Evolutionary conservation across 257 asterid genomes (phyloP), one percentile per base, ranked within the genome.

Genomic region (Solanum rostratum): DNA sequence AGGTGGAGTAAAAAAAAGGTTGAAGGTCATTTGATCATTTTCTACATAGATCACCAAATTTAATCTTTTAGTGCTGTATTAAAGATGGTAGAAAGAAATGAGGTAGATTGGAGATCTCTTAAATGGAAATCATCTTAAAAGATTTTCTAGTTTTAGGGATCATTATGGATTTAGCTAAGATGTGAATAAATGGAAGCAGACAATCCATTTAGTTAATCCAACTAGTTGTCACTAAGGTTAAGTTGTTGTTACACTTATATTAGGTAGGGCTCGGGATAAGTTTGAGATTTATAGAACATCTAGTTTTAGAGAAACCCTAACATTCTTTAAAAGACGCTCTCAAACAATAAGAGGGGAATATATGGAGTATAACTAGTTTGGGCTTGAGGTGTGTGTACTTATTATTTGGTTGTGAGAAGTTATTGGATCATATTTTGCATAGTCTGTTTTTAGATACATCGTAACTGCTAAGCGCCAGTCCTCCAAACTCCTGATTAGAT

Each of bases 1-100:
- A 66, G 24, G 94, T 93, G 97, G 27, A 4, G 18, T 20, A 10
- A 20, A 43, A 10, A 20, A 71, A 71, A 71, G 12, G 27, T 12
- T 43, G 37, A 43, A n/a, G 37, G n/a, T 13, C 14, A 2, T 71
- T 43, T 41, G 30, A 71, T 43, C 33, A 71, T n/a, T 43, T 71
- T 71, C 80, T n/a, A 43, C 33, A 20, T 3, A 71, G 55, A 71
- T 45, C 80, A 71, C 55, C 55, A 43, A 43, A n/a, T 71, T 43
- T 7, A 6, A n/a, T 71, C 39, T 71, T 71, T 43, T 12, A 43
- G 55, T 12, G 0, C 16, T n/a, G 55, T 71, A 46, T 74, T 46
- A 46, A 46, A 14, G 55, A 74, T 3, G 81, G 39, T 74, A 46
- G 39, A 74, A 74, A 46, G 60, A 24, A 74, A 74, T 46, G 81